These are phyloP conservation scores for Hordeum vulgare DNA, from an alignment of 176 grass and related monocot species.

Conservation along the genomic window DNA sequence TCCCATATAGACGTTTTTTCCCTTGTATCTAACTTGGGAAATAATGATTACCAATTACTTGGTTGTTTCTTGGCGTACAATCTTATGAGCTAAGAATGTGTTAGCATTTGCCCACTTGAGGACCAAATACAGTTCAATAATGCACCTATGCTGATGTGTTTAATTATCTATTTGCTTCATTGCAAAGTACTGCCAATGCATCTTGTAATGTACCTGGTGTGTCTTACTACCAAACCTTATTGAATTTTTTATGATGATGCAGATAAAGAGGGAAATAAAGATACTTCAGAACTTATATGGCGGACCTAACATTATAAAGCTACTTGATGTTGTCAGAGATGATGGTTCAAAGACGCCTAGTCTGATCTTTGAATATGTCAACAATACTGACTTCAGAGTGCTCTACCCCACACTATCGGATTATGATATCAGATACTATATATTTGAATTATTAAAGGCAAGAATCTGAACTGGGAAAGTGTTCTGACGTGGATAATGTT, in stretches of 20 bases:
- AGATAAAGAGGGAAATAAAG: conserved; percentile 99
- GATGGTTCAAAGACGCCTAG: conserved; percentile 90
- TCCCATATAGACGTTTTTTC: background rate
- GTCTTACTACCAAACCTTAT: background rate
- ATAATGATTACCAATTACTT: background rate
- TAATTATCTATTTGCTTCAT: background rate
- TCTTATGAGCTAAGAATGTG: background rate
- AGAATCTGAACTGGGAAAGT: conserved; percentile 5
- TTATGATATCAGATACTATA: conserved; percentile 91
- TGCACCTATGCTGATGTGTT: background rate
- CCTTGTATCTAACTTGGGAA: background rate
- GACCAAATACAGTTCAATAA: background rate
- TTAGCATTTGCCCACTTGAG: background rate
- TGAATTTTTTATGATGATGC: conserved; percentile 15
- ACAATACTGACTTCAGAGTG: conserved; percentile 96
- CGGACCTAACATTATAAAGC: conserved; percentile 78
- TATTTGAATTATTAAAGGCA: conserved; percentile 91
- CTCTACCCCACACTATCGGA: conserved; percentile 83
- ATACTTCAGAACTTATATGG: conserved; percentile 99
- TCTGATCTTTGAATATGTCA: conserved; percentile 90
- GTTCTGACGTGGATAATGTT: background rate
- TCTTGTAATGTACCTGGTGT: background rate
- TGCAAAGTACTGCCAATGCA: background rate
- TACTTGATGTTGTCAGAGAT: conserved; percentile 95
- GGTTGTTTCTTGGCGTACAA: background rate